Evolutionary conservation across 108 stramenopile species (phyloP).

Genomic region (Aurantiochytrium sp.): DNA sequence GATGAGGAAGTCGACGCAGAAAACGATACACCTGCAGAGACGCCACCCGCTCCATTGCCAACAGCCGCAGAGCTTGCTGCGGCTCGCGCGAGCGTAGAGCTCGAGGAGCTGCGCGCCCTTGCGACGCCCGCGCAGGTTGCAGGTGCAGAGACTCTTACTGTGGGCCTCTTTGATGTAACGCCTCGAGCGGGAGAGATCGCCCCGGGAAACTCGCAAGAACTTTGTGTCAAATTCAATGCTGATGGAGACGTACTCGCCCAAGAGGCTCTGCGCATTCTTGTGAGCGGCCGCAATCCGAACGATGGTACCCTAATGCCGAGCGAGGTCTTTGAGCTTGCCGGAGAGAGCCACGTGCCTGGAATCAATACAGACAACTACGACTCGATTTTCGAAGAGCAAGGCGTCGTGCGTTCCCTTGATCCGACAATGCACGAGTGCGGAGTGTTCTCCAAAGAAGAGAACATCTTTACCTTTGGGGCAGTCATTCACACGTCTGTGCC

Average conservation of each 20-base stretch:
- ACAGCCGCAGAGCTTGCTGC: not conserved
- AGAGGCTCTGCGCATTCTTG: conserved; percentile 1
- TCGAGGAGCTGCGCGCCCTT: not conserved
- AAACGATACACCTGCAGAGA: not conserved
- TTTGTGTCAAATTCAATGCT: conserved; percentile 41
- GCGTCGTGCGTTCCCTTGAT: conserved; percentile 34
- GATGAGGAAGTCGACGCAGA: not conserved
- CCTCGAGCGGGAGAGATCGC: conserved; percentile 35
- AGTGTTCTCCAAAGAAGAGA: conserved; percentile 28
- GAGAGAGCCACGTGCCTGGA: conserved; percentile 44
- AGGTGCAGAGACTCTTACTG: not conserved
- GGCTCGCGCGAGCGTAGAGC: not conserved
- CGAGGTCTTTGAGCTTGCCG: conserved; percentile 41
- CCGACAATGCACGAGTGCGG: not conserved
- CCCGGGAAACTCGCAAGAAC: conserved; percentile 32
- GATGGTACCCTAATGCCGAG: not conserved
- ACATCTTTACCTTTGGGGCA: conserved; percentile 41
- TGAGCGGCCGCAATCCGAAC: conserved; percentile 26
- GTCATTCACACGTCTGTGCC: conserved; percentile 8
- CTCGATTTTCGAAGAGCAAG: conserved; percentile 54
- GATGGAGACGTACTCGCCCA: conserved; percentile 16
- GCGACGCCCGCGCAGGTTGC: not conserved
- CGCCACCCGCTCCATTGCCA: not conserved
- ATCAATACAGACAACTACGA: conserved; percentile 31
- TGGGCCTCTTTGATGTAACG: conserved; percentile 28